Evolutionary conservation across 164 flowering plant species (phyloP).

Genomic region (Piper betle): DNA sequence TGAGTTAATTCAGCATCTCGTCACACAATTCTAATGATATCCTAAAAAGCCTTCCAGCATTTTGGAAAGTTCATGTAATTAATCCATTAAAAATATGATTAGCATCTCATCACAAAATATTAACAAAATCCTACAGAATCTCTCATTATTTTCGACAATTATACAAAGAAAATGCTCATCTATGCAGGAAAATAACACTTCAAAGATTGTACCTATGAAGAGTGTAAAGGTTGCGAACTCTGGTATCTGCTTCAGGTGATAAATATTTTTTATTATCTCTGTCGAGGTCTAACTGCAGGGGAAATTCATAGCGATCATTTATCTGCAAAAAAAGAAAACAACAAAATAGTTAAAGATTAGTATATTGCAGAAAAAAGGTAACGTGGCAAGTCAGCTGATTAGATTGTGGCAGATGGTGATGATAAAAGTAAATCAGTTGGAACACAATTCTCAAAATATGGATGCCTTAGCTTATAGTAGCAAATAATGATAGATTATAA

Average conservation of each 20-base stretch:
- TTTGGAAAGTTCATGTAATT: too few species aligned
- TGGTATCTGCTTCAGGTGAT: conserved; percentile 57
- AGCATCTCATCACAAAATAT: too few species aligned
- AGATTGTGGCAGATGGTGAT: not conserved
- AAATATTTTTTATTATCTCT: conserved; percentile 49
- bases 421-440: too few species aligned
- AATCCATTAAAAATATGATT: too few species aligned
- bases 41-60: too few species aligned
- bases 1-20: too few species aligned
- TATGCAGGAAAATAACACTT: not conserved
- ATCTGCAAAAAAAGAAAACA: conserved; percentile 23
- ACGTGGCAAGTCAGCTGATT: not conserved
- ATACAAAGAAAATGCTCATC: not conserved
- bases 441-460: too few species aligned
- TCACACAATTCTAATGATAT: too few species aligned
- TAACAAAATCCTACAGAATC: too few species aligned
- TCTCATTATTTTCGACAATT: not conserved
- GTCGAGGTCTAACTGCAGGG: conserved; percentile 52
- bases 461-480: too few species aligned
- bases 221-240: conserved; percentile 49
- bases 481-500: too few species aligned
- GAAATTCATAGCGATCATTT: conserved; percentile 61
- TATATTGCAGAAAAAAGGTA: not conserved
- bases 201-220: conserved; percentile 38
- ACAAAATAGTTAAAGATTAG: not conserved